Evolutionary conservation across 306 rosid species (phyloP).

Genomic region (Corylus avellana): DNA sequence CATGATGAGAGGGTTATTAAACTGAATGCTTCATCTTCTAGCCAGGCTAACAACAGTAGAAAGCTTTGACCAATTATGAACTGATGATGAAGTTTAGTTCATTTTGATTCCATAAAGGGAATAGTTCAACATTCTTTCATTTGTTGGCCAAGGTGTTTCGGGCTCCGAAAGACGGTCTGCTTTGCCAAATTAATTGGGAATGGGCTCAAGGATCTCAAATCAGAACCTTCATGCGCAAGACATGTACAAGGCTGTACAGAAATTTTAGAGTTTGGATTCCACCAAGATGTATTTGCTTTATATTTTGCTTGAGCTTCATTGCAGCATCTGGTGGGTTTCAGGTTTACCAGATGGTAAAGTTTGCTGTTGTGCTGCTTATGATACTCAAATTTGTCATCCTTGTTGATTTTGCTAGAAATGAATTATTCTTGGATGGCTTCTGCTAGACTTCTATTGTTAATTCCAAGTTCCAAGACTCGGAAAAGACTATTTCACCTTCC

Average conservation of each 20-base stretch:
- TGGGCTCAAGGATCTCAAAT: constrained; percentile 30
- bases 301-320: constrained; percentile 11
- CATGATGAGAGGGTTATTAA: constrained; percentile 62
- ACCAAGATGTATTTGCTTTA: constrained; percentile 24
- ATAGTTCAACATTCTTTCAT: constrained; percentile 70
- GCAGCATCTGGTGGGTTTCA: constrained; percentile 29
- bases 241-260: constrained; percentile 44
- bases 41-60: constrained; percentile 50
- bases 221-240: constrained; percentile 29
- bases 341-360: constrained; percentile 28
- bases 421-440: constrained; percentile 25
- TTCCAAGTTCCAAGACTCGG: neutral
- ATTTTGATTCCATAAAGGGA: constrained; percentile 41
- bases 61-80: constrained; percentile 55
- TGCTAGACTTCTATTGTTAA: constrained; percentile 10
- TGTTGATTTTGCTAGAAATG: constrained; percentile 5
- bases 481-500: neutral
- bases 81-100: constrained; percentile 30
- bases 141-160: constrained; percentile 52
- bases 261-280: constrained; percentile 29
- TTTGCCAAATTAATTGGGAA: constrained; percentile 33
- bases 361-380: constrained; percentile 26
- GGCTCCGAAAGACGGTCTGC: constrained; percentile 33
- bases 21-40: constrained; percentile 61
- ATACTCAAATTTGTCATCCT: constrained; percentile 21